Conservation (phyloP, 441 rosid species). For the Capsella rubella region DNA sequence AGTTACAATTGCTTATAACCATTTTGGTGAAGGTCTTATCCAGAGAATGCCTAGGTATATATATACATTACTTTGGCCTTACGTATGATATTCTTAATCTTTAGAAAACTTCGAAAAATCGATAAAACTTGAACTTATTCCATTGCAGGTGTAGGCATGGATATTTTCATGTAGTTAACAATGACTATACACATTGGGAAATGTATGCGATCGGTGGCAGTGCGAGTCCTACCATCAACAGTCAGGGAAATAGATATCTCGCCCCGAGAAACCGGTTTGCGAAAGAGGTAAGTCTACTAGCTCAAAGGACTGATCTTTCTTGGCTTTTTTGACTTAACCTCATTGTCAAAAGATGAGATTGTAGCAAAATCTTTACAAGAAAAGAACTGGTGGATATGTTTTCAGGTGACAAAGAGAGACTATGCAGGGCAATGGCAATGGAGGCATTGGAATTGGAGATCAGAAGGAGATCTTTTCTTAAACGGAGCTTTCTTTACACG, state of each 20-base stretch:
- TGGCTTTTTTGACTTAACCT: not conserved
- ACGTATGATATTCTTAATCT: not conserved
- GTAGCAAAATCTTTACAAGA: not conserved
- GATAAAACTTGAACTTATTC: not conserved
- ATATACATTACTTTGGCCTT: not conserved
- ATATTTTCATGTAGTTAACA: constrained; percentile 63
- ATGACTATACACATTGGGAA: constrained; percentile 64
- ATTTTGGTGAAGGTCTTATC: constrained; percentile 63
- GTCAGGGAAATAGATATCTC: constrained; percentile 58
- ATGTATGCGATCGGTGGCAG: constrained; percentile 70
- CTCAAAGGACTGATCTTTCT: not conserved
- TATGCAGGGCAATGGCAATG: constrained; percentile 41
- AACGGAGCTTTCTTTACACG: constrained; percentile 48
- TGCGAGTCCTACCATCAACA: constrained; percentile 61
- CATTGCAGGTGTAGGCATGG: constrained; percentile 60
- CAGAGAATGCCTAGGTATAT: constrained; percentile 64
- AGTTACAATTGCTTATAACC: constrained; percentile 64
- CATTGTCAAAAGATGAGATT: not conserved
- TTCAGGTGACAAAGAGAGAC: constrained; percentile 49
- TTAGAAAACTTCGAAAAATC: not conserved
- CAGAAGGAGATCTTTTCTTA: constrained; percentile 46
- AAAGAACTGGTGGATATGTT: constrained; percentile 9
- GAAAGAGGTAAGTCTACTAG: constrained; percentile 47
- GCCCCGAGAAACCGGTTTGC: constrained; percentile 55
- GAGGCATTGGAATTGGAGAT: constrained; percentile 52